phyloP scores from a whole-genome alignment of 345 rosid species.

The Raphanus sativus region DNA sequence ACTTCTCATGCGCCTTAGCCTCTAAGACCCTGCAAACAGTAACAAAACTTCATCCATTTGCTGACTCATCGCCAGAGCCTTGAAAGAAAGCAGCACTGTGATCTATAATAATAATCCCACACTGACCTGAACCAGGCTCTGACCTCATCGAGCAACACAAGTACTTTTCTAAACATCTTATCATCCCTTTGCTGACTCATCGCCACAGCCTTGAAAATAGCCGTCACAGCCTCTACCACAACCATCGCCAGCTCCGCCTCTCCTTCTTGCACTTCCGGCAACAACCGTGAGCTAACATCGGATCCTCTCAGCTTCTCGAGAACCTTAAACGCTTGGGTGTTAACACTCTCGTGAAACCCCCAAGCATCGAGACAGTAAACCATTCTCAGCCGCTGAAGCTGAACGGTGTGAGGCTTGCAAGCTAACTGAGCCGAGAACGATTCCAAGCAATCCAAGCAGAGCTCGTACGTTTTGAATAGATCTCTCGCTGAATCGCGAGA shows the following conservation, averaged over 20 bases:
- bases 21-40: constrained; percentile 56
- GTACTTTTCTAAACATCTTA: constrained; percentile 42
- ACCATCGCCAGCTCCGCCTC: constrained; percentile 55
- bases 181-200: constrained; percentile 44
- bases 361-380: constrained; percentile 55
- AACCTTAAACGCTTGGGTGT: constrained; percentile 49
- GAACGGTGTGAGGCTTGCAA: constrained; percentile 56
- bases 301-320: constrained; percentile 51
- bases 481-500: constrained; percentile 32
- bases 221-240: constrained; percentile 54
- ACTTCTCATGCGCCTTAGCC: constrained; percentile 55
- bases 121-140: constrained; percentile 69
- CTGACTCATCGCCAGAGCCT: background rate
- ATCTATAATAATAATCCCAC: background rate
- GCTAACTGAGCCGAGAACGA: constrained; percentile 62
- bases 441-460: constrained; percentile 47
- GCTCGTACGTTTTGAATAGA: constrained; percentile 49
- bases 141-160: constrained; percentile 61
- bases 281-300: constrained; percentile 27
- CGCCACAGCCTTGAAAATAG: constrained; percentile 53
- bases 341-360: constrained; percentile 48
- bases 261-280: constrained; percentile 42
- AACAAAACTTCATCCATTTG: background rate
- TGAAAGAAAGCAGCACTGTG: constrained; percentile 20
- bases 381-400: constrained; percentile 55